Evolutionary conservation across 306 rosid species (phyloP), one percentile per base, ranked within the genome.

Genomic region (Aeschynomene evenia): DNA sequence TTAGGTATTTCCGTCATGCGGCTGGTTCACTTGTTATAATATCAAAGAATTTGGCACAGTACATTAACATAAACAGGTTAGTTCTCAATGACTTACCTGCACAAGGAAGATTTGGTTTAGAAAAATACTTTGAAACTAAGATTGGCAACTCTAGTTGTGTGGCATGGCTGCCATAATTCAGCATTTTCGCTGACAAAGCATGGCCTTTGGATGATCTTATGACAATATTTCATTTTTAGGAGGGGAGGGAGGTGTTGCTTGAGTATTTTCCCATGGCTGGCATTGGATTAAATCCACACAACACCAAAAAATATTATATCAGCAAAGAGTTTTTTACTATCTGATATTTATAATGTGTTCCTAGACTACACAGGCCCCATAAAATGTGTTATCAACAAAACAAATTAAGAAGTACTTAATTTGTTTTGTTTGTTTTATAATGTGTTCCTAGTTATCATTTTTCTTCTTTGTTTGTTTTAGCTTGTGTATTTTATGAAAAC

Each of bases 1-100:
- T 69, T 76, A 95, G 99, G 88, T 95, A 91, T 79, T 95, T 95
- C 77, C 96, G 97, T 64, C 99, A 95, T 81, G 99, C 99, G 0
- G 72, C 86, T 71, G 85, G 91, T 60, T 63, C 95, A 14, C 97
- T 95, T 66, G 31, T 91, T 63, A 91, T 91, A 77, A 91, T 95
- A 76, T 87, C 99, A 49, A 91, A 89, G 90, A 91, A 86, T 79
- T 84, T 91, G 83, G 96, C 91, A 14, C 91, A 80, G 76, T 95
- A 88, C 77, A 73, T 95, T 55, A 80, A 89, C 81, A 78, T 95
- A 63, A 95, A 95, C 97, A 91, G 99, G 99, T 95, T 77, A 42
- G 89, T 80, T 70, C 46, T 70, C 11, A 43, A 23, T 42, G 16
- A 53, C 77, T 54, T 55, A 21, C 50, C 28, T 70, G 67, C 54